A percentile compares a stretch with the other conserved stretches of the same genome.
Evolutionary conservation across 108 stramenopile genomes (phyloP).

Genomic region (Licmophora abbreviata): DNA sequence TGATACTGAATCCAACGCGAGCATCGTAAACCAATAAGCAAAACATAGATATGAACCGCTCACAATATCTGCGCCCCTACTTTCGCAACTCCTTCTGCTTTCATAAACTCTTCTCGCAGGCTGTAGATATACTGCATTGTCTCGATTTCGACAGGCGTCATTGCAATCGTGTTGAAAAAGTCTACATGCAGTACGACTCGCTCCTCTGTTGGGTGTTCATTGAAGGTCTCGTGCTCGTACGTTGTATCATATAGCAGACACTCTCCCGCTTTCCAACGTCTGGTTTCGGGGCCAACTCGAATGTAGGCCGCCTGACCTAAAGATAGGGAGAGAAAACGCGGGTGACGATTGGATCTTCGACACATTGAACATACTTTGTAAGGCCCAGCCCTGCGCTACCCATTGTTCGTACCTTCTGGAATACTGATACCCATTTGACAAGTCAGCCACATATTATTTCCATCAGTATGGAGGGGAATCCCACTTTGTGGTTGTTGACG

Average conservation of each 20-base stretch:
- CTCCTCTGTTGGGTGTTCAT: constrained; percentile 59
- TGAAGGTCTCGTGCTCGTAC: constrained; percentile 78
- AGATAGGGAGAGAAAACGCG: neutral
- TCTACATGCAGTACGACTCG: constrained; percentile 83
- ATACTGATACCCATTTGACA: constrained; percentile 75
- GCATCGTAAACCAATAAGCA: neutral
- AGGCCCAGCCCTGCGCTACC: neutral
- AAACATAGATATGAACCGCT: neutral
- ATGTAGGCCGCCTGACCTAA: constrained; percentile 41
- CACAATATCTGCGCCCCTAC: constrained; percentile 77
- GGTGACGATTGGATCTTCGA: no score
- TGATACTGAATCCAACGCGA: constrained; percentile 16
- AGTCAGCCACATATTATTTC: constrained; percentile 89
- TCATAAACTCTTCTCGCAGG: constrained; percentile 78
- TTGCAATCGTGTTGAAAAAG: constrained; percentile 75
- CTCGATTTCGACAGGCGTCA: constrained; percentile 73
- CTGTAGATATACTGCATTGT: constrained; percentile 81
- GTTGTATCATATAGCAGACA: constrained; percentile 83
- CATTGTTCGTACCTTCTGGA: constrained; percentile 17
- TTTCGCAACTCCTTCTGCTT: constrained; percentile 80
- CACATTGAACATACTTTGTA: constrained; percentile 3
- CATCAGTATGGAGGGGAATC: constrained; percentile 76
- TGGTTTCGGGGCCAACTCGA: constrained; percentile 68
- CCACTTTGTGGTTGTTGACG: constrained; percentile 68
- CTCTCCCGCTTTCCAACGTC: constrained; percentile 52